Conservation (phyloP, 129 eudicot genomes). For the Saposhnikovia divaricata region DNA sequence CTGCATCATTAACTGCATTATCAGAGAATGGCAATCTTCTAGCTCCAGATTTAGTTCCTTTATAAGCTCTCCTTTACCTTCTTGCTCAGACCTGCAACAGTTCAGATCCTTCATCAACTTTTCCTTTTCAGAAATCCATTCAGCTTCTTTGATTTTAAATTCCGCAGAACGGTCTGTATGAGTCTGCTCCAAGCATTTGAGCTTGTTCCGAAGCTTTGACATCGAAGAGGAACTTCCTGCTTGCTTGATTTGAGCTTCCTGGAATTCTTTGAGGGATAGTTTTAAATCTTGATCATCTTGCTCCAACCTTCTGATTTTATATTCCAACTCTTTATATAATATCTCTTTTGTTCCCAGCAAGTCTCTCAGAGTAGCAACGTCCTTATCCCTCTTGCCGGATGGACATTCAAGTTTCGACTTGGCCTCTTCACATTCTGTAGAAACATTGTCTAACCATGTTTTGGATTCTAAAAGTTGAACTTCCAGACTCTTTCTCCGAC, state of each 20-base stretch:
- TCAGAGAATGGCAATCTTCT: constrained; percentile 30
- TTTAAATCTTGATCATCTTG: constrained; percentile 57
- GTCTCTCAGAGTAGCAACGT: constrained; percentile 38
- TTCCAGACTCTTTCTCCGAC: constrained; percentile 48
- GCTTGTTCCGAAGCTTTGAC: constrained; percentile 54
- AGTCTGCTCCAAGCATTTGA: constrained; percentile 51
- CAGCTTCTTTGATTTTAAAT: constrained; percentile 42
- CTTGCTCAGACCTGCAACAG: constrained; percentile 27
- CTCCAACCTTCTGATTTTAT: constrained; percentile 40
- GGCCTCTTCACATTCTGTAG: constrained; percentile 29
- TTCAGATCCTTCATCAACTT: constrained; percentile 36
- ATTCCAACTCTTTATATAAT: constrained; percentile 49
- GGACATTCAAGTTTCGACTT: constrained; percentile 34
- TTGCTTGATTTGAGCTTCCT: constrained; percentile 57
- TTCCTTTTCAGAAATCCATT: constrained; percentile 46
- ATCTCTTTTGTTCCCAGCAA: constrained; percentile 50
- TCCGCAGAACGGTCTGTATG: constrained; percentile 31
- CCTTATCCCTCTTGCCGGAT: constrained; percentile 40
- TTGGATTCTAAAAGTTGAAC: constrained; percentile 46
- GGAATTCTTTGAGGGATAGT: constrained; percentile 44
- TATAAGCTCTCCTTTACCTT: constrained; percentile 33
- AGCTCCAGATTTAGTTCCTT: constrained; percentile 40
- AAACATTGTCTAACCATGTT: constrained; percentile 23
- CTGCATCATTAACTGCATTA: constrained; percentile 36
- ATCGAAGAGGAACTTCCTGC: constrained; percentile 32